Evolutionary conservation across 441 rosid genomes (phyloP), one percentile per base, ranked within the genome.

Genomic region (Hura crepitans): DNA sequence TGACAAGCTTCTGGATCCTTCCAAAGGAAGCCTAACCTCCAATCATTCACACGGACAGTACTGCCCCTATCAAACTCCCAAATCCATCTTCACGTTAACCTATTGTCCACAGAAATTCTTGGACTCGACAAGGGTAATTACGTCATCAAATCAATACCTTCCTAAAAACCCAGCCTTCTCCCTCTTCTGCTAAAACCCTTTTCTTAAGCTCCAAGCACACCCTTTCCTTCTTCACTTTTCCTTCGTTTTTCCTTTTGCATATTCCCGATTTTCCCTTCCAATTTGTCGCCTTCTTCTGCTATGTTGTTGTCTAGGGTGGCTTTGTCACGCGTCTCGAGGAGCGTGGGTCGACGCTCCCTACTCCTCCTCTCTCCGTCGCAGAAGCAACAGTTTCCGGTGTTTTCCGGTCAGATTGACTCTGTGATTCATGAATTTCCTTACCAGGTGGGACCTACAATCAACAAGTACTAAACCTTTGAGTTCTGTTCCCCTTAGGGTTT

Each of bases 281-380:
- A 33, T 50, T 22, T 56, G 58, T 65, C 62, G 37, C 62, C 35
- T 43, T 71, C 77, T 42, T 42, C 50, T 57, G 70, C 78, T 56
- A 85, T 87, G 89, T 71, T 83, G 84, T 71, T 74, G 46, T 79
- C 80, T 49, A 85, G 84, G 80, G 82, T 79, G 65, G 39, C 20
- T 25, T 70, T 91, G 45, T 80, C 86, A 1, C 86, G 88, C 76
- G 75, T 74, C 60, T 80, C 87, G 30, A 73, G 86, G 80, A 77
- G 78, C 72, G 72, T 81, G 30, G 74, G 80, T 64, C 72, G 83
- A 71, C 88, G 89, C 85, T 73, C 88, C 57, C 62, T 73, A 74
- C 80, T 87, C 63, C 77, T 71, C 45, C 73, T 80, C 62, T 68
- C 79, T 30, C 63, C 84, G 43, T 66, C 82, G 43, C 75, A 35